Conservation (phyloP, 257 asterid species). For the Plectranthus barbatus region DNA sequence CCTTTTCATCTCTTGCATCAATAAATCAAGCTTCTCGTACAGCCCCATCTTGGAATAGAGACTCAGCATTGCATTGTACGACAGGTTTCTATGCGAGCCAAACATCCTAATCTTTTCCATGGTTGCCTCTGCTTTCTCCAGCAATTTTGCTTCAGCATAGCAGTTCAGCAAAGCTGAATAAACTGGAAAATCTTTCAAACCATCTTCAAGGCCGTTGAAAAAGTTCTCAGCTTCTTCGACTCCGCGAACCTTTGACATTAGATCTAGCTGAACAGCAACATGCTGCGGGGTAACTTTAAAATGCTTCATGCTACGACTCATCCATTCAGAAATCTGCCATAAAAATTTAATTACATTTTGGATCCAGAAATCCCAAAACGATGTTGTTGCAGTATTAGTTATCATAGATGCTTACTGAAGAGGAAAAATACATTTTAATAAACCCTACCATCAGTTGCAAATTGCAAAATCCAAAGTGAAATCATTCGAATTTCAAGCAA, state of each 20-base stretch:
- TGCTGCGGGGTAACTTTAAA: neutral
- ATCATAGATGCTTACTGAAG: neutral
- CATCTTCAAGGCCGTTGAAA: conserved; percentile 14
- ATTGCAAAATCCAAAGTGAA: neutral
- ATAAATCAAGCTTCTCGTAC: conserved; percentile 20
- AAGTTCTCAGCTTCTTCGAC: conserved; percentile 13
- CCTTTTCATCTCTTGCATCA: conserved; percentile 37
- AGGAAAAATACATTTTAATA: neutral
- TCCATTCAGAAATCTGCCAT: conserved; percentile 21
- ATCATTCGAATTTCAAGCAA: neutral
- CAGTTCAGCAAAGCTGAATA: conserved; percentile 21
- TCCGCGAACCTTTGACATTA: conserved; percentile 25
- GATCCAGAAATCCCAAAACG: neutral
- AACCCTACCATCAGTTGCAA: neutral
- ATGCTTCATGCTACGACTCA: conserved; percentile 8
- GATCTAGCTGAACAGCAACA: conserved; percentile 14
- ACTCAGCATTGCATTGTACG: conserved; percentile 30
- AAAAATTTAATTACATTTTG: neutral
- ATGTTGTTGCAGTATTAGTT: neutral
- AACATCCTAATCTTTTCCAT: conserved; percentile 8
- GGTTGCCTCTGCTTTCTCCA: conserved; percentile 24
- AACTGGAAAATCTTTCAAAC: neutral
- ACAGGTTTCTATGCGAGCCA: neutral
- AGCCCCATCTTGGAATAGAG: conserved; percentile 28
- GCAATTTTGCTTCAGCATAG: conserved; percentile 7